Conservation (phyloP, 257 asterid genomes). For the Solanum appendiculatum region DNA sequence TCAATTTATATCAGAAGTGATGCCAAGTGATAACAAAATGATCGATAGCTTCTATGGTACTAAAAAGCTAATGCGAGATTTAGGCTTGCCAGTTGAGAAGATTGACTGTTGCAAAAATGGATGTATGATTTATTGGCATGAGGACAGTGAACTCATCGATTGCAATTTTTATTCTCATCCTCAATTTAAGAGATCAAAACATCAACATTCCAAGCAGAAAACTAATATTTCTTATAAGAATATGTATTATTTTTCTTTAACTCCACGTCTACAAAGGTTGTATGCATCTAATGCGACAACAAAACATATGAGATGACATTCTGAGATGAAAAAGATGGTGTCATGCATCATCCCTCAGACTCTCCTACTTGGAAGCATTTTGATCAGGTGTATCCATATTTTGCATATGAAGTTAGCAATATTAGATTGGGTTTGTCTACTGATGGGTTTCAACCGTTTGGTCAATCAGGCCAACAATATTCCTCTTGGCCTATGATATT, state of each 20-base stretch:
- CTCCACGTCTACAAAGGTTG: no score
- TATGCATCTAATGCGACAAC: no score
- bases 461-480: neutral
- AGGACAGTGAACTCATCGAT: neutral
- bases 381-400: neutral
- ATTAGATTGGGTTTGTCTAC: neutral
- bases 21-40: neutral
- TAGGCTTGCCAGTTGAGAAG: neutral
- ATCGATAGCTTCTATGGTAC: no score
- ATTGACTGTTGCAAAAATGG: neutral
- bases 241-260: no score
- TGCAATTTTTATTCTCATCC: neutral
- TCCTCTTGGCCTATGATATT: neutral
- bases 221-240: no score
- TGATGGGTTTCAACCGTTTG: neutral
- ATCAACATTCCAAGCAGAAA: no score
- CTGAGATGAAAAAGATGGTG: no score
- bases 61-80: neutral
- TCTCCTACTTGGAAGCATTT: neutral
- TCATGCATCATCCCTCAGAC: neutral
- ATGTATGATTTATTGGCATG: neutral
- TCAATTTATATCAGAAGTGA: no score
- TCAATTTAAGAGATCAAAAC: no score
- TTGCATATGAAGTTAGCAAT: neutral
- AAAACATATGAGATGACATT: no score